Conservation (phyloP, 495 filamentous ascomycete species). For the Penicillium dipodomyicola region DNA sequence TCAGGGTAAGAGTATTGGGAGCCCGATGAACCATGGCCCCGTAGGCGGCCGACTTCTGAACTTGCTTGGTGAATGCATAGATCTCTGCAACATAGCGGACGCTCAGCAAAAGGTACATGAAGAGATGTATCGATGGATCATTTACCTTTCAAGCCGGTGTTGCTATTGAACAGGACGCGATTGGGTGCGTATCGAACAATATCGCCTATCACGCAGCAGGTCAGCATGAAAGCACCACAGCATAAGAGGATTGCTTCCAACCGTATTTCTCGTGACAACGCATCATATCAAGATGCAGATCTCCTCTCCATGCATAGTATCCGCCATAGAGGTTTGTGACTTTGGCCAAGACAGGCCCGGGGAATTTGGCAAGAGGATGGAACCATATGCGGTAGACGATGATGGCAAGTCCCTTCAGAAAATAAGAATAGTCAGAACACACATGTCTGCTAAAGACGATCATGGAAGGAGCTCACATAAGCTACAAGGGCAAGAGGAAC, state of each 20-base stretch:
- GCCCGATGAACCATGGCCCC: conserved; percentile 33
- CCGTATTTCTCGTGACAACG: conserved; percentile 58
- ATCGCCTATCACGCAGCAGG: conserved; percentile 2
- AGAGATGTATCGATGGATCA: too few relatives aligned
- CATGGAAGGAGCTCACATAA: too few relatives aligned
- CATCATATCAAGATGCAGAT: conserved; percentile 55
- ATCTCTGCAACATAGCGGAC: conserved; percentile 14
- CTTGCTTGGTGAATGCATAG: conserved; percentile 31
- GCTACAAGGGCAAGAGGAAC: neutral
- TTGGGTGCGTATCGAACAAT: conserved; percentile 18
- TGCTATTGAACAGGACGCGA: conserved; percentile 13
- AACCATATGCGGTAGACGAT: too few relatives aligned
- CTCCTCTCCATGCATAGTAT: conserved; percentile 49
- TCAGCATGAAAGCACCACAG: conserved; percentile 4
- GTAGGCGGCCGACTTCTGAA: conserved; percentile 39
- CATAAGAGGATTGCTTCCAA: conserved; percentile 3
- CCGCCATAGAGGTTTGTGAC: conserved; percentile 52
- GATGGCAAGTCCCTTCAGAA: too few relatives aligned
- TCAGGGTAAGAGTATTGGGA: conserved; percentile 37
- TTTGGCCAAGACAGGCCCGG: conserved; percentile 31
- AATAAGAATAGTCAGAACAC: too few relatives aligned
- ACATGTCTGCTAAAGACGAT: too few relatives aligned
- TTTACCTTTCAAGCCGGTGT: conserved; percentile 7
- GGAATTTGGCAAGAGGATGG: conserved; percentile 32
- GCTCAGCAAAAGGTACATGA: too few relatives aligned